A percentile compares a stretch with the other conserved stretches of the same genome.
phyloP scores from a whole-genome alignment of 108 stramenopile species.

The Skeletonema tropicum region DNA sequence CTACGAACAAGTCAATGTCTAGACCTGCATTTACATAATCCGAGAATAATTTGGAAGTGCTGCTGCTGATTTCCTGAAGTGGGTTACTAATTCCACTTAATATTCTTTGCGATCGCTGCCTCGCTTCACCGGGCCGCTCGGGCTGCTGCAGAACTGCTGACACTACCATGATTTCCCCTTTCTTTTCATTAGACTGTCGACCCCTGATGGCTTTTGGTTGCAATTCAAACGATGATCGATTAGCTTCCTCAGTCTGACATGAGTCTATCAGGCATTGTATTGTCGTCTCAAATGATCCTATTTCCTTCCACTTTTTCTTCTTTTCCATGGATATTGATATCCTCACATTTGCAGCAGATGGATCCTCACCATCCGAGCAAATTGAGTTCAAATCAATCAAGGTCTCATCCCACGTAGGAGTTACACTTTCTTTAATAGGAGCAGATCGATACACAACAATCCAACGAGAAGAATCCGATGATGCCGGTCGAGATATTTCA shows the following conservation, averaged over 20 bases:
- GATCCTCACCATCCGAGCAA: not conserved
- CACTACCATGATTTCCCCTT: conserved; percentile 22
- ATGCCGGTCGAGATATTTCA: conserved; percentile 26
- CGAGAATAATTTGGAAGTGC: conserved; percentile 23
- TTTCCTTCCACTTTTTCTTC: conserved; percentile 40
- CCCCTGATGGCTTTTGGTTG: not conserved
- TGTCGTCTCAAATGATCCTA: conserved; percentile 44
- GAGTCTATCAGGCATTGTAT: conserved; percentile 19
- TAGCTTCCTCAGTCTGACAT: not conserved
- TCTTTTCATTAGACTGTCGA: conserved; percentile 10
- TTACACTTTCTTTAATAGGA: conserved; percentile 48
- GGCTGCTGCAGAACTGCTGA: conserved; percentile 14
- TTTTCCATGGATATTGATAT: conserved; percentile 25
- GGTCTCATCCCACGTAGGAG: conserved; percentile 62
- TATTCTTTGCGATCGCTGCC: conserved; percentile 16
- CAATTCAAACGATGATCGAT: conserved; percentile 11
- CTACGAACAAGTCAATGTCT: conserved; percentile 75
- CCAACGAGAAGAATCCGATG: conserved; percentile 18
- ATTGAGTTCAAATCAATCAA: conserved; percentile 47
- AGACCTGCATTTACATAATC: conserved; percentile 41
- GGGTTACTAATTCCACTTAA: not conserved
- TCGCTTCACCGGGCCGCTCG: conserved; percentile 2
- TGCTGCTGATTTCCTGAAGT: not conserved
- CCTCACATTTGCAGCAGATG: not conserved
- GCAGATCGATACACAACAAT: conserved; percentile 66